Evolutionary conservation across 805 yeast species (phyloP).

Genomic region (Yamadazyma laniorum): DNA sequence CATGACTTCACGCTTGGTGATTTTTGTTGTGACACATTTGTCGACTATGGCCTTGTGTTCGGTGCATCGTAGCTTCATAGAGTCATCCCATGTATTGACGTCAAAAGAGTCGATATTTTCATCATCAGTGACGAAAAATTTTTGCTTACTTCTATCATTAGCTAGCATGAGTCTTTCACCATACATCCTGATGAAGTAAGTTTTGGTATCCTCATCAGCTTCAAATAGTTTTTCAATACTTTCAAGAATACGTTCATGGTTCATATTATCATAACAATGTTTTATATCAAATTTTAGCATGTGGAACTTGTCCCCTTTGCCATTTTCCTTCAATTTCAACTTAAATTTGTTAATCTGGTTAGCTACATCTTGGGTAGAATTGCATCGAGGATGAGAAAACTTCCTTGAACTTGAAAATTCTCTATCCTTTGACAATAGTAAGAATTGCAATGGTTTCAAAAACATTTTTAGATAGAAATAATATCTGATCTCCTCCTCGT

Average conservation of each 20-base stretch:
- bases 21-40: conserved; percentile 27
- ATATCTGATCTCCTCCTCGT: conserved; percentile 16
- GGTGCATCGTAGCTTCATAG: not conserved
- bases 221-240: conserved; percentile 31
- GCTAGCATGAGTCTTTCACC: conserved; percentile 13
- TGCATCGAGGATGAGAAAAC: conserved; percentile 24
- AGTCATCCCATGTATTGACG: not conserved
- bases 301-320: conserved; percentile 38
- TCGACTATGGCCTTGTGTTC: conserved; percentile 6
- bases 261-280: conserved; percentile 74
- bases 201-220: conserved; percentile 16
- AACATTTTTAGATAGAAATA: conserved; percentile 16
- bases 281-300: conserved; percentile 73
- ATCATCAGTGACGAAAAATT: conserved; percentile 13
- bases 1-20: conserved; percentile 45
- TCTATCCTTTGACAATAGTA: conserved; percentile 12
- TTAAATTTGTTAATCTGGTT: conserved; percentile 38
- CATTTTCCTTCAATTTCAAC: conserved; percentile 10
- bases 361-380: conserved; percentile 49
- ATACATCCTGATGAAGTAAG: conserved; percentile 21
- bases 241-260: conserved; percentile 41
- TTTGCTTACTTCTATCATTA: conserved; percentile 6
- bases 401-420: not conserved
- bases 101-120: conserved; percentile 14
- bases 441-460: conserved; percentile 11